These are phyloP conservation scores for Rubus idaeus DNA, from an alignment of 306 rosid species.

Conservation along the genomic window DNA sequence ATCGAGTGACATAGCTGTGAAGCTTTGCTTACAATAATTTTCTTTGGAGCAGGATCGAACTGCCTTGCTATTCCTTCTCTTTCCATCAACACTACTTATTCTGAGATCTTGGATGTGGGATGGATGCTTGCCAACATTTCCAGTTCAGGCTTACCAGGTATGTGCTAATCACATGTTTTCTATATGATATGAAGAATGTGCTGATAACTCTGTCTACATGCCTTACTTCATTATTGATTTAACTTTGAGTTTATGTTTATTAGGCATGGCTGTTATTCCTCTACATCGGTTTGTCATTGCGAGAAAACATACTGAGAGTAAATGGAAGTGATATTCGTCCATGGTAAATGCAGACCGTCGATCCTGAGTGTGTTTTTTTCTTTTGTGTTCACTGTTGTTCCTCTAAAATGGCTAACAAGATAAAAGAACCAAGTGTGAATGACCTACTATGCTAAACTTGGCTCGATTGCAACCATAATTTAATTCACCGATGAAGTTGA, in stretches of 20 bases:
- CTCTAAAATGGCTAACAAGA: constrained; percentile 1
- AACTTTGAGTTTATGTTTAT: constrained; percentile 21
- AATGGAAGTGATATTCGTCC: constrained; percentile 98
- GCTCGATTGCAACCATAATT: background rate
- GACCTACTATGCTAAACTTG: background rate
- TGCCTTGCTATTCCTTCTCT: constrained; percentile 87
- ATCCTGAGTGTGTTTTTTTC: background rate
- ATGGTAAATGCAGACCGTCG: constrained; percentile 50
- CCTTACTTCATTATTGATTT: constrained; percentile 24
- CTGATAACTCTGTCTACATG: constrained; percentile 16
- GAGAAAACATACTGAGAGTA: constrained; percentile 91
- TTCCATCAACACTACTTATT: constrained; percentile 71
- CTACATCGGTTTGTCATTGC: constrained; percentile 89
- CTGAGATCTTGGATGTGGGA: constrained; percentile 89
- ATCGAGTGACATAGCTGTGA: constrained; percentile 7
- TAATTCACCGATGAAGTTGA: background rate
- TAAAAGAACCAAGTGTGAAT: background rate
- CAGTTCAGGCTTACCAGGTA: constrained; percentile 96
- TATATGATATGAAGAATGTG: background rate
- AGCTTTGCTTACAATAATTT: constrained; percentile 24
- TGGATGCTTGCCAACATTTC: constrained; percentile 94
- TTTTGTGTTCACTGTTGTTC: background rate
- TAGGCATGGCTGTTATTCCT: constrained; percentile 98
- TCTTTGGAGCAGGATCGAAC: constrained; percentile 82
- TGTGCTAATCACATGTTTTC: constrained; percentile 8